Evolutionary conservation across 2,329 filamentous ascomycete species (phyloP).

Genomic region (Sporothrix sp.): DNA sequence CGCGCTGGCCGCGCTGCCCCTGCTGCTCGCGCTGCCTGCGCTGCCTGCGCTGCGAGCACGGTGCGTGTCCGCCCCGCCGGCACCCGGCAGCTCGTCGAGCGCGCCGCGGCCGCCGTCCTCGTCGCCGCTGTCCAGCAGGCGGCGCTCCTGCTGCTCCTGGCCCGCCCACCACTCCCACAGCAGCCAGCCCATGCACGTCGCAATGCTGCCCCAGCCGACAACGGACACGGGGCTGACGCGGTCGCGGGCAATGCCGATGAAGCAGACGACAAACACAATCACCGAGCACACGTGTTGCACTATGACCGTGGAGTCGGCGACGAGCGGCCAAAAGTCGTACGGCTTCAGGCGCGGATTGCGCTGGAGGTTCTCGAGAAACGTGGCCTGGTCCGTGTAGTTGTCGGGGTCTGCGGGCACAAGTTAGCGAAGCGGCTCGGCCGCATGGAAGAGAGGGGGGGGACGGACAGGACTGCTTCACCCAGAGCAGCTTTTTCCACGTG

Average conservation of each 20-base stretch:
- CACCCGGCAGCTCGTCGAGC: no score
- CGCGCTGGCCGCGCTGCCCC: background rate
- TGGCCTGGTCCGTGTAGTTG: constrained; percentile 95
- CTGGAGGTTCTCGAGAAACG: constrained; percentile 92
- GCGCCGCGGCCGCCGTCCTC: background rate
- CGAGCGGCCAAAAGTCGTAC: constrained; percentile 96
- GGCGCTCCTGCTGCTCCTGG: constrained; percentile 29
- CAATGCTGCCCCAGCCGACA: constrained; percentile 72
- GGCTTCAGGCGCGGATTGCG: constrained; percentile 86
- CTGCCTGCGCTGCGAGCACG: no score
- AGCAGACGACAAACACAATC: constrained; percentile 88
- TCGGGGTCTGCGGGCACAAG: constrained; percentile 61
- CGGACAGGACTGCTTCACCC: constrained; percentile 92
- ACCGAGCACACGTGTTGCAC: constrained; percentile 95
- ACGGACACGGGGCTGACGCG: constrained; percentile 84
- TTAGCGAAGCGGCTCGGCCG: no score
- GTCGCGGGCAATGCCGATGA: constrained; percentile 79
- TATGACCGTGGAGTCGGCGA: constrained; percentile 91
- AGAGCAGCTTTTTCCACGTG: constrained; percentile 90
- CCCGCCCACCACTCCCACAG: constrained; percentile 88
- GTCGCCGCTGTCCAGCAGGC: background rate
- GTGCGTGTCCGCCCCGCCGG: no score
- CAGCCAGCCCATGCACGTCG: constrained; percentile 79
- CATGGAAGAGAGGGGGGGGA: no score
- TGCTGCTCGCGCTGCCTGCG: no score